Base-by-base conservation (phyloP, 164 flowering plant genomes). In the Piper betle region DNA sequence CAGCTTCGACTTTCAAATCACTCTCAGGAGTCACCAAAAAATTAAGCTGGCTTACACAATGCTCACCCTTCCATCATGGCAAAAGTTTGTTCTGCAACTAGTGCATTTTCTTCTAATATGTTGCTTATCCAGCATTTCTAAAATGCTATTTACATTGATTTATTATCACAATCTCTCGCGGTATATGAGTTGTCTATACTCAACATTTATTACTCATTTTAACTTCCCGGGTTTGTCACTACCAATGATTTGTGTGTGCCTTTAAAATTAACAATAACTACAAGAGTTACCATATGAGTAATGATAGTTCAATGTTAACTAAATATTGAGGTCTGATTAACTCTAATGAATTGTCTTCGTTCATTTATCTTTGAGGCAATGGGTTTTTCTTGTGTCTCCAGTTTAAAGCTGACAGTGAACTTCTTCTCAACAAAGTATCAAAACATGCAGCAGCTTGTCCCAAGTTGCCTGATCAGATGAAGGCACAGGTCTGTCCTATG, bases 31-130 rank as follows among this genome's bases (percentile, higher is more conserved):
- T 89, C 37, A 78, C 84, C 63, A 84, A 76, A 84, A 87, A 73
- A 75, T 92, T 61, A 89, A 89, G 73, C 82, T 92, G 53, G 98
- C 87, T 1, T 82, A 75, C 66, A 77, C 87, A 50, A 92, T 92
- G 97, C 96, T 92, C 53, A 80, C 76, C 37, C 88, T 92, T 57
- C 87, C 86, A 0, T 41, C 88, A 19, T 92, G 98, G 98, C 69
- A 81, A 54, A 77, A 83, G 96, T 88, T 71, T 65, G 4, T 25
- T 12, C 62, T 58, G 11, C 2, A 25, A 25, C 33, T 25, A 25
- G 33, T 25, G 33, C 33, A 25, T 17, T 58, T 4, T 46, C 20
- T 37, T 39, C n/a, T 39, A 5, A 37, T 58, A 9, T 58, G 60
- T 19, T 62, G 33, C 2, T 25, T 25, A 25, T 25, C 33, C 33